Evolutionary conservation across 2,329 filamentous ascomycete species (phyloP), one percentile per base, ranked within the genome.

Genomic region (Aureobasidium sp.): DNA sequence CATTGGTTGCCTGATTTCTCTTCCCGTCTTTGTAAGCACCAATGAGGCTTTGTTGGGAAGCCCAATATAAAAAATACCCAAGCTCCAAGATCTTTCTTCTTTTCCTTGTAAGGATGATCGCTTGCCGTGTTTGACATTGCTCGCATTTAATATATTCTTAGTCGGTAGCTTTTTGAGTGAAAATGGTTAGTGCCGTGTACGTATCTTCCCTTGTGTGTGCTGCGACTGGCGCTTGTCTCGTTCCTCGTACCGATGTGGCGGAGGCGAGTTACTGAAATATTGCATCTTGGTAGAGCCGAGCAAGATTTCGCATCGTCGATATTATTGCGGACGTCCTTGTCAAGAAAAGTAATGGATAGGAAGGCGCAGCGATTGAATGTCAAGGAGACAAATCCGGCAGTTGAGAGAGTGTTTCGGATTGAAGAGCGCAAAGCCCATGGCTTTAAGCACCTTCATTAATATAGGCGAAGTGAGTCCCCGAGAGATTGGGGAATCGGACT

Each of bases 31-130:
- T 20, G 36, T 41, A 55, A 55, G 36, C 34, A 39, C 22, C 49
- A 39, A 20, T 12, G 9, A 27, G 34, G 1, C 48, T 52, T 52
- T 37, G 20, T 52, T 52, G 49, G 49, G 22, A 41, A 5, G 5
- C 39, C 36, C 51, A 55, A 55, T 55, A 55, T 55, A 55, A 34
- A 49, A 31, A n/a, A 25, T 25, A 42, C 51, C 51, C 36, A 55
- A 55, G 36, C 36, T 41, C 47, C 51, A 55, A 55, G 51, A 9
- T 41, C 29, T 53, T 51, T 31, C 27, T 31, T 39, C 36, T 55
- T 55, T 36, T 37, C n/a, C 14, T 37, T 41, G 25, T 25, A n/a
- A 17, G 22, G 53, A 45, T 36, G 53, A 56, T 56, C 53, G 39
- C 37, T 56, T 56, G 39, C 53, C 53, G 39, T 44, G 39, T 56